phyloP scores from a whole-genome alignment of 257 asterid genomes.

The Mitragyna speciosa region DNA sequence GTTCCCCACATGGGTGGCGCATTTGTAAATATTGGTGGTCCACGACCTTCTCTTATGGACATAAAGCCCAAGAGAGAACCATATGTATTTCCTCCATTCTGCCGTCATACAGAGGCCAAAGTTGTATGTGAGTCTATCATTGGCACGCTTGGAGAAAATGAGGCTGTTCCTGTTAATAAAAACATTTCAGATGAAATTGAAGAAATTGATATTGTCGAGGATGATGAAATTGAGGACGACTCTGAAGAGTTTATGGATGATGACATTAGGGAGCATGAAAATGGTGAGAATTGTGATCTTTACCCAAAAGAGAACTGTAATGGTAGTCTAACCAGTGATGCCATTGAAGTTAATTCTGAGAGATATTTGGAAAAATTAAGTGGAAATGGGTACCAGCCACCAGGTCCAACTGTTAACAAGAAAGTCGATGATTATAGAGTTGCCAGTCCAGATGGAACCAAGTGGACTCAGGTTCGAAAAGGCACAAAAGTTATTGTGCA shows the following conservation, averaged over 20 bases:
- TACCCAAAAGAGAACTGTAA: slow-evolving; percentile 51
- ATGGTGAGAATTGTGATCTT: slow-evolving; percentile 43
- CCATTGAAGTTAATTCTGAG: slow-evolving; percentile 36
- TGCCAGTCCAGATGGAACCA: slow-evolving; percentile 39
- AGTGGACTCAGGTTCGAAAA: slow-evolving; percentile 63
- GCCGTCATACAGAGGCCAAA: slow-evolving; percentile 39
- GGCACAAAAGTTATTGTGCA: slow-evolving; percentile 92
- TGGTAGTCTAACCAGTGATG: slow-evolving; percentile 52
- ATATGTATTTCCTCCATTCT: slow-evolving; percentile 61
- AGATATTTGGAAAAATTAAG: slow-evolving; percentile 35
- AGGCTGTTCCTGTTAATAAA: slow-evolving; percentile 40
- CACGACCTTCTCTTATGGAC: slow-evolving; percentile 86
- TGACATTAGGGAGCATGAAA: slow-evolving; percentile 51
- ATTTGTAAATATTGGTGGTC: slow-evolving; percentile 90
- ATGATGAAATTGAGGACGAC: slow-evolving; percentile 52
- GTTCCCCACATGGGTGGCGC: slow-evolving; percentile 98
- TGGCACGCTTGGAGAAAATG: slow-evolving; percentile 39
- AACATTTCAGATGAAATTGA: slow-evolving; percentile 50
- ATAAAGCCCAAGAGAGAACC: slow-evolving; percentile 67
- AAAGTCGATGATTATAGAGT: slow-evolving; percentile 24
- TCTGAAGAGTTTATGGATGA: slow-evolving; percentile 59
- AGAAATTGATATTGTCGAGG: slow-evolving; percentile 46
- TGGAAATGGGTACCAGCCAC: slow-evolving; percentile 38
- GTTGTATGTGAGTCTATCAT: slow-evolving; percentile 36
- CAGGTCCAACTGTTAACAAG: slow-evolving; percentile 25